These are phyloP conservation scores for Cercophora sp. DNA, from an alignment of 495 filamentous ascomycete genomes.

Conservation along the genomic window DNA sequence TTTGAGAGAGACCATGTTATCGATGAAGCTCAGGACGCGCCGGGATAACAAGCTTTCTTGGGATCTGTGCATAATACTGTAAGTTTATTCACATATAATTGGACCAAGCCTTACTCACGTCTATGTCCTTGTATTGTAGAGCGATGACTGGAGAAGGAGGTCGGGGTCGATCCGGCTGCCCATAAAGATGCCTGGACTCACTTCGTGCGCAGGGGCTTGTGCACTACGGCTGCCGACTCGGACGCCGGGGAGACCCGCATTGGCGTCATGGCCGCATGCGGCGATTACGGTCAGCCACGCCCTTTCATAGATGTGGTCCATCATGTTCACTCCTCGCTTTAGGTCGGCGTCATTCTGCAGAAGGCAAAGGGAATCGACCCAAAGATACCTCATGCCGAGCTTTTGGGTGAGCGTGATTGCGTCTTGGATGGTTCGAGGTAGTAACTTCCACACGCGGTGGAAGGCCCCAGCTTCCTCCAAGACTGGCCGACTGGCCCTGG, in stretches of 20 bases:
- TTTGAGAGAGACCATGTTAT: background rate
- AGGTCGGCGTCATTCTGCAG: constrained; percentile 9
- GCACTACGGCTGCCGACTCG: background rate
- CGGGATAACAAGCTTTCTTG: background rate
- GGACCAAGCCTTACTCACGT: background rate
- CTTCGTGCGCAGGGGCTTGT: background rate
- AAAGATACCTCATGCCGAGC: constrained; percentile 10
- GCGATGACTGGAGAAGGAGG: background rate
- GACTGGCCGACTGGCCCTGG: background rate
- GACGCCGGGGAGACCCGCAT: constrained; percentile 5
- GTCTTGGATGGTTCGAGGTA: constrained; percentile 9
- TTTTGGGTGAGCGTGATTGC: background rate
- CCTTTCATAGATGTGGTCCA: constrained; percentile 13
- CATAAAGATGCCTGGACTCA: background rate
- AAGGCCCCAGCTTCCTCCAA: background rate
- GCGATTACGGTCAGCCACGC: constrained; percentile 10
- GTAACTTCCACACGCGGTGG: background rate
- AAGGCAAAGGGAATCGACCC: constrained; percentile 15
- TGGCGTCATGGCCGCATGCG: no score
- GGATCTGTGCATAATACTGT: background rate
- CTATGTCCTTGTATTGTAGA: constrained; percentile 11
- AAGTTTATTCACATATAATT: background rate
- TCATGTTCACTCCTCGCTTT: background rate
- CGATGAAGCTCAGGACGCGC: background rate
- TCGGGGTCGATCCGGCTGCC: background rate